Conservation (phyloP, 331 rosid species). For the Acacia concinna region DNA sequence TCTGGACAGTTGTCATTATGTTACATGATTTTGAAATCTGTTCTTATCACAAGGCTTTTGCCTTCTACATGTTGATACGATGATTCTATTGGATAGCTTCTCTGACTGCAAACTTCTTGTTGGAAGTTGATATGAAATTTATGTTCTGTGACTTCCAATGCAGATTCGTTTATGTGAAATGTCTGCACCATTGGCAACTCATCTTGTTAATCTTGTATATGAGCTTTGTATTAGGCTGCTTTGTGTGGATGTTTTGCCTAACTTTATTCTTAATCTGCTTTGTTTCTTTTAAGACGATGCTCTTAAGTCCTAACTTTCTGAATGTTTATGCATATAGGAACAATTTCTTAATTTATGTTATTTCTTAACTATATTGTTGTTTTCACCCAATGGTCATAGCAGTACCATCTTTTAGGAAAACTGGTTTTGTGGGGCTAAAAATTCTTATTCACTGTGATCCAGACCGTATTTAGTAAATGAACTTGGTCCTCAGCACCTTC, state of each 20-base stretch:
- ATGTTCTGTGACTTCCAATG: conserved; percentile 3
- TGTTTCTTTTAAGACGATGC: background rate
- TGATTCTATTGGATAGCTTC: background rate
- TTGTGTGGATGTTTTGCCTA: conserved; percentile 1
- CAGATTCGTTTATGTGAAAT: conserved; percentile 1
- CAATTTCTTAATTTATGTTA: conserved; percentile 14
- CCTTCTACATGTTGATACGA: background rate
- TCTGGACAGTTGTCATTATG: background rate
- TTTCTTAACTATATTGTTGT: conserved; percentile 1
- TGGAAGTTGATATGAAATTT: background rate
- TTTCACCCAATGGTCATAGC: conserved; percentile 7
- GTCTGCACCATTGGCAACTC: background rate
- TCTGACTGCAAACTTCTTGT: background rate
- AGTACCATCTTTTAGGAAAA: conserved; percentile 20
- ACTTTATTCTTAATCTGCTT: background rate
- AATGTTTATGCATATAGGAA: background rate
- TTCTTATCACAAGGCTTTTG: background rate
- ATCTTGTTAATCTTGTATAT: background rate
- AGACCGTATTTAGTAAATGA: conserved; percentile 92
- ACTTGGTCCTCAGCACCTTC: conserved; percentile 92
- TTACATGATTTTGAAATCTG: background rate
- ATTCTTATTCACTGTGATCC: conserved; percentile 43
- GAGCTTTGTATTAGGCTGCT: conserved; percentile 13
- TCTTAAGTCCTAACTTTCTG: background rate
- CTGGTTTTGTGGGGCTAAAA: conserved; percentile 29